phyloP scores from a whole-genome alignment of 768 basidiomycete species.

The Butyriboletus loyo region DNA sequence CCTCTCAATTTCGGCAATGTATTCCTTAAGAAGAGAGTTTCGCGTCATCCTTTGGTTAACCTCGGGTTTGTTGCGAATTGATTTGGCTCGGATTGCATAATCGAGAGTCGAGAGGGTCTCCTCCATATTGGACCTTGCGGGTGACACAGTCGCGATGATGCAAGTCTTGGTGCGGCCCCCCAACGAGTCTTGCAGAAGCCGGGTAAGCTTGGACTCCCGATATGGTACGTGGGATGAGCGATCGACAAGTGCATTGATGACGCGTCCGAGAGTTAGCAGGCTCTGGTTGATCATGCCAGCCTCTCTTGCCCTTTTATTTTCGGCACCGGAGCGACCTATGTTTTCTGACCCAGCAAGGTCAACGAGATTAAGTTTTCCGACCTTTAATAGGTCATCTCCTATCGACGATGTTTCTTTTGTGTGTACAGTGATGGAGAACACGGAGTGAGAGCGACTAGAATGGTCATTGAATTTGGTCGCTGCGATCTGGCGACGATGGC shows the following conservation, averaged over 20 bases:
- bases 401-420: conserved; percentile 75
- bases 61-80: conserved; percentile 93
- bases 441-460: conserved; percentile 95
- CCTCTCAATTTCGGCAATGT: conserved; percentile 88
- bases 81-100: conserved; percentile 93
- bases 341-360: conserved; percentile 98
- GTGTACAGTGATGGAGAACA: conserved; percentile 95
- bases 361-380: conserved; percentile 95
- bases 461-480: conserved; percentile 98
- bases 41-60: conserved; percentile 93
- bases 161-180: conserved; percentile 97
- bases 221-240: conserved; percentile 91
- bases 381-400: conserved; percentile 86
- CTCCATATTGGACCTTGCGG: conserved; percentile 90
- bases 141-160: conserved; percentile 95
- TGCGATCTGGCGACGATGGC: conserved; percentile 86
- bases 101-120: conserved; percentile 97
- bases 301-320: conserved; percentile 91
- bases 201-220: conserved; percentile 95
- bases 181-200: conserved; percentile 97
- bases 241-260: conserved; percentile 95
- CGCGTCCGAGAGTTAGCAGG: conserved; percentile 91
- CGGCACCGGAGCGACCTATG: conserved; percentile 92
- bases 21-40: conserved; percentile 89
- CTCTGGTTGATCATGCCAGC: conserved; percentile 99